Conservation (phyloP, 1,284 basidiomycete species). For the Fereydounia khargensis region DNA sequence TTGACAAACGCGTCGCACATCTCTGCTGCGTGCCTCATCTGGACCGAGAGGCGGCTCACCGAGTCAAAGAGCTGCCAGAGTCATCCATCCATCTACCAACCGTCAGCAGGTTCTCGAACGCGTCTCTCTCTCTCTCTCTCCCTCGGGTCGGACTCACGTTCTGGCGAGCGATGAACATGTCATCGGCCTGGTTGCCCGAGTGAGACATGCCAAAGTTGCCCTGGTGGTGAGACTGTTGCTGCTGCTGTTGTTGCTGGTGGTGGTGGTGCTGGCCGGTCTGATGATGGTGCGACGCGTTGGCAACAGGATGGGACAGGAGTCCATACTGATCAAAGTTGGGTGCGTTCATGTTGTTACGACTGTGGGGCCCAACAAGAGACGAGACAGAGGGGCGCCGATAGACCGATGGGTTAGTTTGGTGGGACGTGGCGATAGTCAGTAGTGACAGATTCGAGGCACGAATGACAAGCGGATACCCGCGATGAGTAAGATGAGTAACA, state of each 20-base stretch:
- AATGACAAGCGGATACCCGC: too few relatives aligned
- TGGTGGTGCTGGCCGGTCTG: constrained; percentile 15
- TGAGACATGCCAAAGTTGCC: constrained; percentile 30
- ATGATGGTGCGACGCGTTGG: constrained; percentile 16
- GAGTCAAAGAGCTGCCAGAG: constrained; percentile 39
- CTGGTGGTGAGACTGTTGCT: constrained; percentile 26
- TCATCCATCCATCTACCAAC: too few relatives aligned
- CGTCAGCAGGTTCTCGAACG: too few relatives aligned
- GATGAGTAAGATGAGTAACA: too few relatives aligned
- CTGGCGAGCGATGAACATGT: constrained; percentile 35
- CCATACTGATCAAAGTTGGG: constrained; percentile 36
- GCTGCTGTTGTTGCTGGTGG: constrained; percentile 20
- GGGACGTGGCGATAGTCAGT: too few relatives aligned
- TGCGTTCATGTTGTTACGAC: constrained; percentile 34
- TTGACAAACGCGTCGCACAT: constrained; percentile 41
- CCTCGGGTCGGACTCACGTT: constrained; percentile 13
- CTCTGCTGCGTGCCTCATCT: constrained; percentile 37
- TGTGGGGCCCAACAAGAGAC: too few relatives aligned
- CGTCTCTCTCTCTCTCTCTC: too few relatives aligned
- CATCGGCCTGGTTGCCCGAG: constrained; percentile 21
- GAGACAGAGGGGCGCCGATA: too few relatives aligned
- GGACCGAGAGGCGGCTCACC: constrained; percentile 33
- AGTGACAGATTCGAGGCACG: too few relatives aligned
- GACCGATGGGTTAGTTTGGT: too few relatives aligned
- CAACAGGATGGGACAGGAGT: constrained; percentile 28